Conservation (phyloP, 306 rosid species). For the Phaseolus lunatus region DNA sequence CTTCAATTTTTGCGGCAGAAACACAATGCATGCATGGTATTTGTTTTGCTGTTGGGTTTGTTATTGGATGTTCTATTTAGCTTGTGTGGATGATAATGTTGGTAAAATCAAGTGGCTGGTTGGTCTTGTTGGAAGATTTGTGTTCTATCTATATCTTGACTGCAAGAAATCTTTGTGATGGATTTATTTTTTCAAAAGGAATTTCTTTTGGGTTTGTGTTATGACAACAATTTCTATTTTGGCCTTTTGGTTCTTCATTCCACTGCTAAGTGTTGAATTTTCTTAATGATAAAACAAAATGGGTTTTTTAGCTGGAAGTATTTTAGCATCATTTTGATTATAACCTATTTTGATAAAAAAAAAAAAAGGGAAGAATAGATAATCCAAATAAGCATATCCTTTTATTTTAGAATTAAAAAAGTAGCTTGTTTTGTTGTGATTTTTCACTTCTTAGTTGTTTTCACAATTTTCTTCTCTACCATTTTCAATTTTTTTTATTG, state of each 20-base stretch:
- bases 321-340: background rate
- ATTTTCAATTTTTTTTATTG: background rate
- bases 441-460: background rate
- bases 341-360: background rate
- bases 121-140: background rate
- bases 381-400: background rate
- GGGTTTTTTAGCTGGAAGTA: background rate
- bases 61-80: background rate
- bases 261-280: background rate
- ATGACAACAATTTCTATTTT: background rate
- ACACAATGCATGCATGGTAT: slow-evolving; percentile 21
- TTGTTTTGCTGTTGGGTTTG: slow-evolving; percentile 7
- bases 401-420: background rate
- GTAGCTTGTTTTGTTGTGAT: background rate
- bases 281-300: background rate
- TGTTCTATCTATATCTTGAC: background rate
- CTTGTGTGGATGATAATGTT: slow-evolving; percentile 3
- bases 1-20: background rate
- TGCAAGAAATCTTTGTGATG: background rate
- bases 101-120: background rate
- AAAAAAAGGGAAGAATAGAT: background rate
- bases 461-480: background rate
- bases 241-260: background rate
- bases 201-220: background rate
- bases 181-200: background rate